A percentile compares a stretch with the other conserved stretches of the same genome.
phyloP scores from a whole-genome alignment of 2,329 filamentous ascomycete species.

The Fusarium irregulare region DNA sequence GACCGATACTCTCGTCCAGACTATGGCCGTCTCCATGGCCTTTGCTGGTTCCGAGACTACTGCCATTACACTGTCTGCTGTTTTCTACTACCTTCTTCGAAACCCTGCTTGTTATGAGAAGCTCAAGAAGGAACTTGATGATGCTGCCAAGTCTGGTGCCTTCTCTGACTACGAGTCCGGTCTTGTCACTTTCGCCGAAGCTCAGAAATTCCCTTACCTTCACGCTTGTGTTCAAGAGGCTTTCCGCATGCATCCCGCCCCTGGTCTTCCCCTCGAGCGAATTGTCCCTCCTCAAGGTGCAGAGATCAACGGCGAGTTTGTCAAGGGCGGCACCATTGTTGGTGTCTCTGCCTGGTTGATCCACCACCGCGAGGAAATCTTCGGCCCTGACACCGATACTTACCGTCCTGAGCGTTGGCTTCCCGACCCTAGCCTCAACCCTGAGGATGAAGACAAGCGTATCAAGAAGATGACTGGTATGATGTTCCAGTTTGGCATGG shows the following conservation, averaged over 20 bases:
- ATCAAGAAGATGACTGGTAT: slow-evolving; percentile 46
- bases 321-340: slow-evolving; percentile 78
- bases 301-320: slow-evolving; percentile 69
- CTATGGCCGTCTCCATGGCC: slow-evolving; percentile 77
- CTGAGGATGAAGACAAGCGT: slow-evolving; percentile 57
- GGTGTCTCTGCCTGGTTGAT: slow-evolving; percentile 82
- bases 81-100: slow-evolving; percentile 80
- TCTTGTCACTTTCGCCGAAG: slow-evolving; percentile 76
- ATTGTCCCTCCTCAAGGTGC: slow-evolving; percentile 74
- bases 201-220: slow-evolving; percentile 77
- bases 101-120: slow-evolving; percentile 65
- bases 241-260: slow-evolving; percentile 79
- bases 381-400: slow-evolving; percentile 72
- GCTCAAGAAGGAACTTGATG: slow-evolving; percentile 72
- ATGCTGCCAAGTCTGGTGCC: slow-evolving; percentile 62
- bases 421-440: slow-evolving; percentile 53
- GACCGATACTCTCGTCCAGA: slow-evolving; percentile 75
- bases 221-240: slow-evolving; percentile 83
- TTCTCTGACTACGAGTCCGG: slow-evolving; percentile 65
- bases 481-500: slow-evolving; percentile 74
- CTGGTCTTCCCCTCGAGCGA: slow-evolving; percentile 78
- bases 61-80: slow-evolving; percentile 75
- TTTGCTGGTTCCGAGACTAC: slow-evolving; percentile 85
- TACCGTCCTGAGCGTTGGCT: slow-evolving; percentile 78
- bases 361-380: slow-evolving; percentile 74